Evolutionary conservation across 805 yeast genomes (phyloP).

Genomic region (Ogataea pilisensis): DNA sequence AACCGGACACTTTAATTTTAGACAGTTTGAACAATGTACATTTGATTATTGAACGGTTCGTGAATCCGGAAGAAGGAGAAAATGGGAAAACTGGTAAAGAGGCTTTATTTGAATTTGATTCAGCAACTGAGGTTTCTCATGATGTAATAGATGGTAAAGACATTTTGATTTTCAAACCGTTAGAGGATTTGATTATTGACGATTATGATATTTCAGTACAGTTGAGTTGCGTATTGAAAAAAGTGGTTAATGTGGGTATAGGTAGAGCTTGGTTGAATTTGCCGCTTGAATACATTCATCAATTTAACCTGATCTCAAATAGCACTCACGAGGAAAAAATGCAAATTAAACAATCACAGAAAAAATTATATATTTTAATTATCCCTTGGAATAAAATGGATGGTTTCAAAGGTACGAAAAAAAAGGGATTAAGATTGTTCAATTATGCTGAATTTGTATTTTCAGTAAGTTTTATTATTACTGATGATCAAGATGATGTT

Average conservation of each 20-base stretch:
- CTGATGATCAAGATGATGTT: not conserved
- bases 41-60: not conserved
- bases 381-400: constrained; percentile 54
- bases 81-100: not conserved
- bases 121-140: not conserved
- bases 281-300: constrained; percentile 1
- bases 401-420: constrained; percentile 60
- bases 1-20: constrained; percentile 2
- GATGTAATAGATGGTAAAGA: not conserved
- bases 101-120: not conserved
- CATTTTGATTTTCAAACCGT: not conserved
- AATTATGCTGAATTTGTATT: constrained; percentile 36
- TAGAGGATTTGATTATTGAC: not conserved
- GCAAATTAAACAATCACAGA: not conserved
- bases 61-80: not conserved
- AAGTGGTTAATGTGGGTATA: not conserved
- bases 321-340: not conserved
- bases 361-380: not conserved
- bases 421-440: constrained; percentile 50
- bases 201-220: not conserved
- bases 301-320: not conserved
- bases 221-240: not conserved
- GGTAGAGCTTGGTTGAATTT: constrained; percentile 5
- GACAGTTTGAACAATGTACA: not conserved
- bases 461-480: not conserved